Base-by-base conservation (phyloP, 139 green algal species). In the Prasinococcaceae sp. region DNA sequence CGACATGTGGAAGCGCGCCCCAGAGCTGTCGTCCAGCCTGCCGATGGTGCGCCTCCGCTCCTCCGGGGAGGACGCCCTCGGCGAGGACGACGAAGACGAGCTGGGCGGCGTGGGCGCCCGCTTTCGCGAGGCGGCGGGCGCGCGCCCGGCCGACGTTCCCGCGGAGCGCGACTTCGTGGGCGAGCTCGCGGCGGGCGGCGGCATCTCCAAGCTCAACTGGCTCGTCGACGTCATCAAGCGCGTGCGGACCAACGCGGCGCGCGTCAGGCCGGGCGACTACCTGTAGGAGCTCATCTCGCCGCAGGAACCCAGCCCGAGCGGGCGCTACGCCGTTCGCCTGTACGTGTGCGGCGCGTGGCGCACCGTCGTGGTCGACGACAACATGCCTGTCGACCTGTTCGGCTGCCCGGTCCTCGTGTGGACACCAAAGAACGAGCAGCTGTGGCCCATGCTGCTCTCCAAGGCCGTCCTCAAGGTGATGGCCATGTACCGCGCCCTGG, bases 371-470 rank as follows among this genome's bases (percentile, higher is more conserved):
- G 68, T 88, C 8, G 80, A 88, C 55, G 80, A 88, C 68, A 61
- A 68, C 25, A 79, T 88, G 17, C 80, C 80, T 4, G 66, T 88
- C 25, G 77, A 85, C 66, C 54, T 84, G 24, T 85, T 84, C 50
- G 68, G 79, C 0, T 58, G 73, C 30, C 69, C 76, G 20, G 58
- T 85, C 55, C 53, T 79, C 2, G 65, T 81, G 64, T n/a, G n/a
- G n/a, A n/a, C n/a, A n/a, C n/a, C n/a, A n/a, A n/a, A n/a, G n/a
- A n/a, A n/a, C n/a, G n/a, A n/a, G n/a, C n/a, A n/a, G n/a, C 66
- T 85, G n/a, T 88, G 80, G 80, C 80, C 80, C 8, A 65, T 88
- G 55, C 55, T 88, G 39, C 67, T 88, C 17, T 67, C 58, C 67
- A 88, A 88, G 54, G 80, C 80, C 5, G 39, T 85, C 25, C 60